phyloP scores from a whole-genome alignment of 2,329 filamentous ascomycete genomes.

The Nigrospora oryzae region DNA sequence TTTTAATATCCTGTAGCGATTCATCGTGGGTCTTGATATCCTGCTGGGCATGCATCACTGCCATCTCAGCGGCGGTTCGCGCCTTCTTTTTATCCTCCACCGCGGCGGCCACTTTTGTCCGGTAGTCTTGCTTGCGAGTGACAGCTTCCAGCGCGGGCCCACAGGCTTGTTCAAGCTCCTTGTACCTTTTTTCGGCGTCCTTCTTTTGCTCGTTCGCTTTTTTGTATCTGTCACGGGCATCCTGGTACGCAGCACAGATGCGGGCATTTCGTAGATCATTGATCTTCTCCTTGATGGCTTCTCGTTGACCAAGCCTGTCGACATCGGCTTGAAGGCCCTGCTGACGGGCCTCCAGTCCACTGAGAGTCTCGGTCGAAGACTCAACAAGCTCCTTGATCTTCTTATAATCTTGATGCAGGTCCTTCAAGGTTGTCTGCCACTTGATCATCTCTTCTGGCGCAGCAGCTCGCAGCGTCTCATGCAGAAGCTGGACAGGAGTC shows the following conservation, averaged over 20 bases:
- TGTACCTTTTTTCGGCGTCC: conserved; percentile 46
- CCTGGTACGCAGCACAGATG: conserved; percentile 56
- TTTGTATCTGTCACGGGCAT: conserved; percentile 36
- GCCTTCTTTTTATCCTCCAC: conserved; percentile 44
- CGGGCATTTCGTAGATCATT: conserved; percentile 56
- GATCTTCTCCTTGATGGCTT: conserved; percentile 56
- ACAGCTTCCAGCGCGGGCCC: conserved; percentile 64
- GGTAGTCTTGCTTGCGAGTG: conserved; percentile 62
- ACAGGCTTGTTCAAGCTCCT: conserved; percentile 45
- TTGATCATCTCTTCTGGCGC: conserved; percentile 72
- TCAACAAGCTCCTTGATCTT: conserved; percentile 48
- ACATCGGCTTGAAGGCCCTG: conserved; percentile 71
- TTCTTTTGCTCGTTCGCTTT: conserved; percentile 48
- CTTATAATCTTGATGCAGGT: conserved; percentile 62
- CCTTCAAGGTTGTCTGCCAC: conserved; percentile 69
- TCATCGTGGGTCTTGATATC: conserved; percentile 27
- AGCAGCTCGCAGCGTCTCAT: conserved; percentile 81
- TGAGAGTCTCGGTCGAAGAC: conserved; percentile 53
- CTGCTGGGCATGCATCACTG: conserved; percentile 33
- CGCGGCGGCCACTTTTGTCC: conserved; percentile 43
- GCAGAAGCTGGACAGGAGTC: conserved; percentile 70
- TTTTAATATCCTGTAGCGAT: conserved; percentile 32
- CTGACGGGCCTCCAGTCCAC: conserved; percentile 64
- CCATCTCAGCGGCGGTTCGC: conserved; percentile 44
- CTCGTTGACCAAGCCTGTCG: conserved; percentile 69